These are phyloP conservation scores for Zygotorulaspora mrakii DNA, from an alignment of 1,139 yeast species.

Conservation along the genomic window DNA sequence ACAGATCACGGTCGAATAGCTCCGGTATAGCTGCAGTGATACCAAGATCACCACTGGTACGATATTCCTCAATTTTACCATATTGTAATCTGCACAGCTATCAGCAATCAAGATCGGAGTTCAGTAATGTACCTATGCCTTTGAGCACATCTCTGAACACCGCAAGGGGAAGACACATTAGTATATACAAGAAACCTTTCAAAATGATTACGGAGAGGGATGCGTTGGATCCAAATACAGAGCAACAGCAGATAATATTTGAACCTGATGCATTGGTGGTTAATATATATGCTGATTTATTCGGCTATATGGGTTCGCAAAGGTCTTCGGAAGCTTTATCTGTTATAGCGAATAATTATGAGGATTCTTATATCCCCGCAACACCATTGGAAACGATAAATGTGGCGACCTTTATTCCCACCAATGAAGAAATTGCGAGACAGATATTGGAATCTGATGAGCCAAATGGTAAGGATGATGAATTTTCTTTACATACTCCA, in stretches of 20 bases:
- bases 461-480: constrained; percentile 5
- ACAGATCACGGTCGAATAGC: constrained; percentile 13
- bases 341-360: constrained; percentile 20
- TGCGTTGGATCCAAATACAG: constrained; percentile 11
- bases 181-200: constrained; percentile 5
- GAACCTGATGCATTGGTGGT: constrained; percentile 32
- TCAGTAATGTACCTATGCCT: constrained; percentile 1
- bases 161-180: constrained; percentile 4
- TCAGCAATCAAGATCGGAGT: constrained; percentile 1
- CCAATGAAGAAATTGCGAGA: constrained; percentile 16
- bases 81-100: constrained; percentile 5
- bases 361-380: constrained; percentile 9
- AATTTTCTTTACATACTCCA: constrained; percentile 9
- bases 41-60: constrained; percentile 8
- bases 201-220: constrained; percentile 10
- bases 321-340: constrained; percentile 27
- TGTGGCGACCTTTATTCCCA: constrained; percentile 11
- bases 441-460: constrained; percentile 11
- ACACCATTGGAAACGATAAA: constrained; percentile 9
- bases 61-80: constrained; percentile 14
- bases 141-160: constrained; percentile 2
- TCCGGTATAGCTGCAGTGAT: constrained; percentile 7
- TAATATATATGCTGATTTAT: constrained; percentile 26
- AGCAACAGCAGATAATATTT: constrained; percentile 18
- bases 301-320: constrained; percentile 28